Evolutionary conservation across 768 basidiomycete genomes (phyloP).

Genomic region (Russula brevipes): DNA sequence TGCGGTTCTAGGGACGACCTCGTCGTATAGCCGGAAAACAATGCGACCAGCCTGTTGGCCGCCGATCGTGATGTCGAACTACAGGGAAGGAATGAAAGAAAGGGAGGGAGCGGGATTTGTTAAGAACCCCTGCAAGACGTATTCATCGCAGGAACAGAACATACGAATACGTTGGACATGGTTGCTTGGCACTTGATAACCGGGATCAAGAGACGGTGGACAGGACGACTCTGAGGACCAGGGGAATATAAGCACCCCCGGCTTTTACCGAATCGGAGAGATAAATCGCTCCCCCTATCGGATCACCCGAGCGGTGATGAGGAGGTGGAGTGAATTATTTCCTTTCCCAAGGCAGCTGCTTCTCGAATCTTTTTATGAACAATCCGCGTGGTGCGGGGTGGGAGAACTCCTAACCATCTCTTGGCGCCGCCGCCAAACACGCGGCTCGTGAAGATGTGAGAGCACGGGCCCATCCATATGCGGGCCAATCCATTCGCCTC

Average conservation of each 20-base stretch:
- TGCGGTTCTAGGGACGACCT: constrained; percentile 67
- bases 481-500: no score
- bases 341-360: no score
- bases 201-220: constrained; percentile 21
- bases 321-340: no score
- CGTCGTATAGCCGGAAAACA: constrained; percentile 82
- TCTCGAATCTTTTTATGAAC: no score
- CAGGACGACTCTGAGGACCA: constrained; percentile 9
- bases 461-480: no score
- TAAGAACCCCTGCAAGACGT: not conserved
- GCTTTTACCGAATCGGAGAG: constrained; percentile 21
- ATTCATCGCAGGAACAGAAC: constrained; percentile 17
- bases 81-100: not conserved
- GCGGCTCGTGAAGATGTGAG: no score
- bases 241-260: constrained; percentile 21
- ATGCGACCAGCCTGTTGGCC: constrained; percentile 47
- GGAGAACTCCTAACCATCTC: no score
- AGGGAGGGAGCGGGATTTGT: not conserved
- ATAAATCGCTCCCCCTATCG: not conserved
- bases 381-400: no score
- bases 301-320: no score
- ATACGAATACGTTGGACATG: constrained; percentile 41
- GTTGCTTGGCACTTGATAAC: constrained; percentile 18
- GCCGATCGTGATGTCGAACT: constrained; percentile 66
- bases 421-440: no score